These are phyloP conservation scores for Zygoascus bituminiphila DNA, from an alignment of 805 yeast genomes.

Conservation along the genomic window DNA sequence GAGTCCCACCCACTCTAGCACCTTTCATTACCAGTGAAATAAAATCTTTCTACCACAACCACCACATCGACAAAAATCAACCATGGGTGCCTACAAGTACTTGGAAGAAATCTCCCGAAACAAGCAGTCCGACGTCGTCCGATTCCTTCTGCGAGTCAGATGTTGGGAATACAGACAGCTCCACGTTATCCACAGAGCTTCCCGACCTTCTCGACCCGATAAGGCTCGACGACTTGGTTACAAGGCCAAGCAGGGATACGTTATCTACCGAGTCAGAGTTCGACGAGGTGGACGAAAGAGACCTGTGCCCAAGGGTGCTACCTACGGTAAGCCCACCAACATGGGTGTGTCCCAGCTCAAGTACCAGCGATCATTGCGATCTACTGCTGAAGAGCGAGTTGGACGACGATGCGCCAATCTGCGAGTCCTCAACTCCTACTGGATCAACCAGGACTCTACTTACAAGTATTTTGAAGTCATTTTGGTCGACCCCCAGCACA, in stretches of 20 bases:
- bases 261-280: constrained; percentile 96
- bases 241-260: constrained; percentile 99
- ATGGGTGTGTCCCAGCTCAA: constrained; percentile 99
- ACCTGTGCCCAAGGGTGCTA: constrained; percentile 99
- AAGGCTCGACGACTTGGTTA: constrained; percentile 99
- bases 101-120: constrained; percentile 98
- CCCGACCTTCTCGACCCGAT: constrained; percentile 99
- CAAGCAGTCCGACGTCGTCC: constrained; percentile 99
- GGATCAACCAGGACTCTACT: constrained; percentile 99
- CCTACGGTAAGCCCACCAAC: constrained; percentile 99
- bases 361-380: constrained; percentile 96
- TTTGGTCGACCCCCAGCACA: constrained; percentile 94
- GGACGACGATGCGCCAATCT: constrained; percentile 98
- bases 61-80: constrained; percentile 5
- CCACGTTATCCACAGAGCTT: constrained; percentile 96
- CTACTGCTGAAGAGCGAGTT: constrained; percentile 99
- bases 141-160: constrained; percentile 99
- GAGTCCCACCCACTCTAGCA: neutral
- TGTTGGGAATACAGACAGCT: constrained; percentile 99
- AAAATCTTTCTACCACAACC: neutral
- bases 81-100: constrained; percentile 99
- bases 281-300: constrained; percentile 99
- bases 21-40: neutral
- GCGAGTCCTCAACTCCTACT: constrained; percentile 99
- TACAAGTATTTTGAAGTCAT: constrained; percentile 99